Conservation (phyloP, 2,329 filamentous ascomycete genomes). For the Rhinocladiella similis region DNA sequence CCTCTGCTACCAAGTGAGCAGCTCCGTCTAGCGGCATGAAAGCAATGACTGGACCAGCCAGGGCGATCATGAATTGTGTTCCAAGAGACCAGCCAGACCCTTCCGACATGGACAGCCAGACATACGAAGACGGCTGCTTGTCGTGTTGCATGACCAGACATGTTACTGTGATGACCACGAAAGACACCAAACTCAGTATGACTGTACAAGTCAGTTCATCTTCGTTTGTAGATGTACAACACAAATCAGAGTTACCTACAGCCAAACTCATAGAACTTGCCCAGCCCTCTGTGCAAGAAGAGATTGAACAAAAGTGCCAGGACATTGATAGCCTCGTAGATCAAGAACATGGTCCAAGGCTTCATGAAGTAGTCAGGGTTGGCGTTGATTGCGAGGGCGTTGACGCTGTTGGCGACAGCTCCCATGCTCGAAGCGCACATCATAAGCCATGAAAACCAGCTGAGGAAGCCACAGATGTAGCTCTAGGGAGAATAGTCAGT, state of each 20-base stretch:
- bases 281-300: neutral
- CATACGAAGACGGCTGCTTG: neutral
- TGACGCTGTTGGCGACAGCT: neutral
- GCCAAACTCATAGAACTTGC: constrained; percentile 1
- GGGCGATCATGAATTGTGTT: neutral
- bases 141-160: constrained; percentile 4
- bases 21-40: constrained; percentile 33
- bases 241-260: neutral
- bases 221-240: neutral
- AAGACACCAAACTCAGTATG: neutral
- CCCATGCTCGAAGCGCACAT: constrained; percentile 4
- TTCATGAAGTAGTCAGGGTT: constrained; percentile 16
- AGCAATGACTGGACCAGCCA: constrained; percentile 1
- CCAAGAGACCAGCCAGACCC: constrained; percentile 1
- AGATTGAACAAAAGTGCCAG: constrained; percentile 22
- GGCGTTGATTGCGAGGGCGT: neutral
- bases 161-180: constrained; percentile 5
- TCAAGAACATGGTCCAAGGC: constrained; percentile 23
- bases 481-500: neutral
- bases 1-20: constrained; percentile 43
- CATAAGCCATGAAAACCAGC: constrained; percentile 1
- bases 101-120: neutral
- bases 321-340: constrained; percentile 2
- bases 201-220: neutral
- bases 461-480: constrained; percentile 2